These are phyloP conservation scores for Rutstroemia sp. DNA, from an alignment of 2,329 filamentous ascomycete genomes.

Conservation along the genomic window DNA sequence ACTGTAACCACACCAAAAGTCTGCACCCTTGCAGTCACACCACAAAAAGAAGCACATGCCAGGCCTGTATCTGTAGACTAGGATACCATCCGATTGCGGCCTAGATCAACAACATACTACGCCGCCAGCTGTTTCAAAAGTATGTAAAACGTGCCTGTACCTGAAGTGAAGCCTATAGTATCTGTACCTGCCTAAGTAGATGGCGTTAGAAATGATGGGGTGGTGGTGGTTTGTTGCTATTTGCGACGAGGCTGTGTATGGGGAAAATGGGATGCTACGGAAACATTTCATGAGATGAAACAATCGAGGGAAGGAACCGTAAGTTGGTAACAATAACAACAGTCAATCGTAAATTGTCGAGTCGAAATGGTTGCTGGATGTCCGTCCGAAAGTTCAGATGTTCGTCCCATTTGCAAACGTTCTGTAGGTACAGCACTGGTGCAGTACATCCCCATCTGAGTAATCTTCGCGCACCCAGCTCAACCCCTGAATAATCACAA, in stretches of 20 bases:
- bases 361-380: too few species aligned
- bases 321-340: too few species aligned
- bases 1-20: neutral
- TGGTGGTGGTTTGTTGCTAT: slow-evolving; percentile 1
- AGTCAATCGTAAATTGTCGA: neutral
- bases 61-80: neutral
- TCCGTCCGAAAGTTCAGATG: too few species aligned
- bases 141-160: slow-evolving; percentile 9
- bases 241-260: slow-evolving; percentile 7
- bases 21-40: too few species aligned
- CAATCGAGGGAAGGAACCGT: too few species aligned
- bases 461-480: too few species aligned
- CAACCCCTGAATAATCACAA: neutral
- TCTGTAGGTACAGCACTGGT: too few species aligned
- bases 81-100: neutral
- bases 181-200: neutral
- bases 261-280: neutral
- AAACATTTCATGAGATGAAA: neutral
- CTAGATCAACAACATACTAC: neutral
- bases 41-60: neutral
- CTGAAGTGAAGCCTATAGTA: neutral
- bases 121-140: slow-evolving; percentile 2
- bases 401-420: neutral
- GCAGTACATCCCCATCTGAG: too few species aligned
- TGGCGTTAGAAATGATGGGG: neutral